Percentiles rank a stretch among this genome's conserved stretches.
phyloP scores from a whole-genome alignment of 768 basidiomycete genomes.

The Suillus americanus region DNA sequence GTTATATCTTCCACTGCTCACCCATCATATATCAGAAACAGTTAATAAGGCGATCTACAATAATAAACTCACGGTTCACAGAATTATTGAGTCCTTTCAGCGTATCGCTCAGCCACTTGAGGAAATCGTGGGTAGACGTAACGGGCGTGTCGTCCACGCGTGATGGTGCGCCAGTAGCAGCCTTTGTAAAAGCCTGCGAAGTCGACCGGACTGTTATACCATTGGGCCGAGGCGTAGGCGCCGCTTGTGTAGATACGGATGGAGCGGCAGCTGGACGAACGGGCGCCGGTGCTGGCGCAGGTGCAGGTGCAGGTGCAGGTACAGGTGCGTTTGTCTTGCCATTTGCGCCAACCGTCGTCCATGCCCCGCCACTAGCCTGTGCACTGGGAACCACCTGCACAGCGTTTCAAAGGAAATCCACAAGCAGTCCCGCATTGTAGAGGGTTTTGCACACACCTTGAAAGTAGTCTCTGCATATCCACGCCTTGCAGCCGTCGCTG shows the following conservation, averaged over 20 bases:
- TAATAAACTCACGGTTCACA: constrained; percentile 49
- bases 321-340: constrained; percentile 53
- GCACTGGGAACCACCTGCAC: constrained; percentile 31
- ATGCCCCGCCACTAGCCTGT: constrained; percentile 52
- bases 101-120: constrained; percentile 87
- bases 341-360: constrained; percentile 85
- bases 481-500: constrained; percentile 57
- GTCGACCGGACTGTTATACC: constrained; percentile 38
- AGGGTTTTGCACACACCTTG: constrained; percentile 48
- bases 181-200: constrained; percentile 33
- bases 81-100: constrained; percentile 67
- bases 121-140: constrained; percentile 84
- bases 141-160: constrained; percentile 63
- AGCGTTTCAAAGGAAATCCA: constrained; percentile 10
- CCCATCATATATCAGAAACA: neutral
- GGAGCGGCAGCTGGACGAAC: constrained; percentile 36
- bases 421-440: neutral
- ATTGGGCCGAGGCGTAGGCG: constrained; percentile 37
- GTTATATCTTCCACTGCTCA: constrained; percentile 89
- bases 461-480: constrained; percentile 78
- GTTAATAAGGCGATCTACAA: neutral
- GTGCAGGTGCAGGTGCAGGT: constrained; percentile 6
- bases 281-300: constrained; percentile 17
- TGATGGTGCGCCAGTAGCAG: constrained; percentile 25
- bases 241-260: constrained; percentile 27